Evolutionary conservation across 495 filamentous ascomycete species (phyloP).

Genomic region (Penicillium daleae): DNA sequence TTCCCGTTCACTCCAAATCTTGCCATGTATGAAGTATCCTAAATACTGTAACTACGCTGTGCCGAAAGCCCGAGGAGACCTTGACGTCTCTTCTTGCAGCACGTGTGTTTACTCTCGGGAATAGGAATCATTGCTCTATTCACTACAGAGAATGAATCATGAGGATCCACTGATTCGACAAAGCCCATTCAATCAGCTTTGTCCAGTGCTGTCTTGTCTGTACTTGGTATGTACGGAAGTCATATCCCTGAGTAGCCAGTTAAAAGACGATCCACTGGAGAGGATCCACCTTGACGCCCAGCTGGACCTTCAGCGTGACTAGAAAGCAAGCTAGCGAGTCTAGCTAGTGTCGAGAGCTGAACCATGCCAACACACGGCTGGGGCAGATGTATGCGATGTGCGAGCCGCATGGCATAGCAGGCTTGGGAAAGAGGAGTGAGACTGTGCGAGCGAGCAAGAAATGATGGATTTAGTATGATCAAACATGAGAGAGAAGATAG

Average conservation of each 20-base stretch:
- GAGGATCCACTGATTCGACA: background rate
- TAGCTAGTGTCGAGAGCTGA: slow-evolving; percentile 12
- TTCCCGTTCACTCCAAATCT: background rate
- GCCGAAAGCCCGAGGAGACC: background rate
- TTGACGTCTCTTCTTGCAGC: background rate
- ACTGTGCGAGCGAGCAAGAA: background rate
- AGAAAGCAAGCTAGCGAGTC: background rate
- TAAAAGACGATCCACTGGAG: background rate
- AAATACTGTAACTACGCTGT: background rate
- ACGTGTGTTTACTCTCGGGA: background rate
- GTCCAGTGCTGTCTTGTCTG: too few species aligned
- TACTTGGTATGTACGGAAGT: background rate
- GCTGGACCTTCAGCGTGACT: background rate
- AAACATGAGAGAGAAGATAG: background rate
- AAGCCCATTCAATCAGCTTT: too few species aligned
- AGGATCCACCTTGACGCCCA: background rate
- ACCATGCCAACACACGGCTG: slow-evolving; percentile 3
- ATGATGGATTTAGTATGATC: background rate
- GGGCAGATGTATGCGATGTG: slow-evolving; percentile 19
- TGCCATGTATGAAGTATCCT: background rate
- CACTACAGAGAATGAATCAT: background rate
- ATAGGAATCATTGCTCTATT: background rate
- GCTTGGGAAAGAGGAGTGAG: background rate
- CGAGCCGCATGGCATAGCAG: slow-evolving; percentile 22
- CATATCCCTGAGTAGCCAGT: background rate